Base-by-base conservation (phyloP, 495 filamentous ascomycete species). In the Thermothielavioides terrestris region DNA sequence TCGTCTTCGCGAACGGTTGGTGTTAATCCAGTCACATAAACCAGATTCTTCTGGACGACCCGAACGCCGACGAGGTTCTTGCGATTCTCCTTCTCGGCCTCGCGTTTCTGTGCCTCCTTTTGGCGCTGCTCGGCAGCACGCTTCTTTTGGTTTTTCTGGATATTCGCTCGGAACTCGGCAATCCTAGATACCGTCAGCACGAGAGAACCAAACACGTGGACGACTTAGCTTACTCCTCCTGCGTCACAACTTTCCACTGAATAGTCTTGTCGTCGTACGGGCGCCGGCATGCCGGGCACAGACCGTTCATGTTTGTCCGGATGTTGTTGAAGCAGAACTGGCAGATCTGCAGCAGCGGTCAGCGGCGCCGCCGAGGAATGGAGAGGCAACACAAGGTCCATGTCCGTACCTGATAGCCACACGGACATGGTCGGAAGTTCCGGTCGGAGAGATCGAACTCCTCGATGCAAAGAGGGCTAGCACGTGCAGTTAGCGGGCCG, bases 241-340 rank as follows among this genome's bases (percentile, higher is more conserved):
- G 81, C 49, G 90, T 90, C 42, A 94, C 84, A 26, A 87, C 82
- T 66, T 96, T 96, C 77, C 86, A 96, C 67, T 95, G 83, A 43
- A 99, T 95, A 21, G 86, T 92, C 63, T 90, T 88, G 44, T 99
- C 94, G 66, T 95, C 88, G 64, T 99, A 99, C 15, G 85, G 79
- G 57, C 94, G 77, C 61, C 94, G 82, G 68, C 94, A 99, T 61
- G 95, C 94, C 14, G 94, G 94, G 70, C 94, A 99, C 25, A 94
- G 74, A 30, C 89, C 89, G 63, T 95, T 95, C 77, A 95, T 84
- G 54, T 90, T 95, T 50, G 83, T 87, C 67, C 88, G 91, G 68
- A 99, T 92, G 58, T 97, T 97, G 72, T 99, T 95, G 73, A 85
- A 97, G 69, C 94, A 99, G 71, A 99, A 99, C 73, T 96, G 94